phyloP scores from a whole-genome alignment of 1,139 yeast species.

The Scheffersomyces titani region DNA sequence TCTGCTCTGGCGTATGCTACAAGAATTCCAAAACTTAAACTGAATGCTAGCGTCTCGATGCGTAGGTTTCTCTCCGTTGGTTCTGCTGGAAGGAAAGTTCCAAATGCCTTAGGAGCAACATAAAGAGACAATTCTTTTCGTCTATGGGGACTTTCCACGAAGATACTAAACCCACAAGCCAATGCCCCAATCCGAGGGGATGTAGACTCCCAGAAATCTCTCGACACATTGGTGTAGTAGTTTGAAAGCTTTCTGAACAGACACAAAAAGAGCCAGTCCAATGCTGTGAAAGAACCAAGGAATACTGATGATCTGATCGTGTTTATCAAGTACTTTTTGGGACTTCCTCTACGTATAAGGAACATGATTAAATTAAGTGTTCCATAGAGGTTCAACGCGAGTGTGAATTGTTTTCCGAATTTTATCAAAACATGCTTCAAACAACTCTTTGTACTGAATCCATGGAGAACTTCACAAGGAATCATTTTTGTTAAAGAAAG shows the following conservation, averaged over 20 bases:
- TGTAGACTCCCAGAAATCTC: constrained; percentile 29
- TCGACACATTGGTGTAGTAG: constrained; percentile 18
- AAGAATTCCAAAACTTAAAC: constrained; percentile 34
- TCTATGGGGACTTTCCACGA: constrained; percentile 33
- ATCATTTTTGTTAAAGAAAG: constrained; percentile 27
- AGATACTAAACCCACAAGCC: constrained; percentile 36
- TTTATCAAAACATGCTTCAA: constrained; percentile 37
- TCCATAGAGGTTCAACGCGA: constrained; percentile 30
- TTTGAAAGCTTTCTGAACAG: constrained; percentile 33
- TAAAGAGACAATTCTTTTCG: constrained; percentile 44
- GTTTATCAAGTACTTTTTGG: constrained; percentile 9
- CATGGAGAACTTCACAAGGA: constrained; percentile 39
- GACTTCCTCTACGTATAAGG: constrained; percentile 9
- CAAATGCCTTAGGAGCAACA: constrained; percentile 40
- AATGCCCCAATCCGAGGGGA: constrained; percentile 33
- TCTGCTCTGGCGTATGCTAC: constrained; percentile 20
- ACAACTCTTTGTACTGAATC: constrained; percentile 32
- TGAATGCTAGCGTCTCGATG: constrained; percentile 27
- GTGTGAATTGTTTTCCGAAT: constrained; percentile 32
- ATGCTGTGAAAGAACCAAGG: constrained; percentile 33
- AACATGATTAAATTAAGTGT: constrained; percentile 21
- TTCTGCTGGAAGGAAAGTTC: constrained; percentile 28
- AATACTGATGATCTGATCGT: constrained; percentile 36
- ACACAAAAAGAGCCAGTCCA: constrained; percentile 43
- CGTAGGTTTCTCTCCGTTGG: constrained; percentile 18